phyloP scores from a whole-genome alignment of 129 eudicot genomes.

The Flaveria ramosissima region DNA sequence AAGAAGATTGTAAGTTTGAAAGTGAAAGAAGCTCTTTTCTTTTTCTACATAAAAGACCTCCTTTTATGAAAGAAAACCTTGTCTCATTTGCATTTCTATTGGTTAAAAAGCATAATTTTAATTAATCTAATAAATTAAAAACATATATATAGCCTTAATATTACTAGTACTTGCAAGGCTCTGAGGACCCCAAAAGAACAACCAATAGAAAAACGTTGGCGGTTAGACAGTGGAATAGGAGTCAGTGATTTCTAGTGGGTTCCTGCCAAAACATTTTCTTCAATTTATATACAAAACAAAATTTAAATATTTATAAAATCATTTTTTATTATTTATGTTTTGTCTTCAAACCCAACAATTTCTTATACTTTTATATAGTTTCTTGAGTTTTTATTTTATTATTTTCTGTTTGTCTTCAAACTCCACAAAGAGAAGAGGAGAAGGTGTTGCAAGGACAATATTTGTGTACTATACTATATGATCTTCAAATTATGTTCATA shows the following conservation, averaged over 20 bases:
- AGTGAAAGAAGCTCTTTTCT: conserved; percentile 21
- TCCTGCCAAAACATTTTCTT: conserved; percentile 55
- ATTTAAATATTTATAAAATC: neutral
- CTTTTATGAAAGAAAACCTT: conserved; percentile 30
- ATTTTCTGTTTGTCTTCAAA: conserved; percentile 50
- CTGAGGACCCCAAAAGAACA: conserved; percentile 40
- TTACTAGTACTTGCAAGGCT: conserved; percentile 31
- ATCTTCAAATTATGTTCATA: conserved; percentile 44
- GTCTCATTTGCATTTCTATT: conserved; percentile 39
- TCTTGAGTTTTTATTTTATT: conserved; percentile 18
- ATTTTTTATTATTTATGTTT: conserved; percentile 23
- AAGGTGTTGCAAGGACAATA: conserved; percentile 55
- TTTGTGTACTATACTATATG: conserved; percentile 50
- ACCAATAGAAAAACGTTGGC: conserved; percentile 80
- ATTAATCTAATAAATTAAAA: neutral
- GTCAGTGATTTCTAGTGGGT: conserved; percentile 75
- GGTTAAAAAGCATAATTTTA: conserved; percentile 20
- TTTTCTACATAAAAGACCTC: conserved; percentile 2
- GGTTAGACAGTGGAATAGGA: conserved; percentile 92
- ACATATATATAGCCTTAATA: neutral
- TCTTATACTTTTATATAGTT: neutral
- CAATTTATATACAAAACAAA: conserved; percentile 22
- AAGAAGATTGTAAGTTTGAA: conserved; percentile 28
- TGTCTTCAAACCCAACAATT: conserved; percentile 65
- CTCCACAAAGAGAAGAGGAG: conserved; percentile 56